Percentiles rank a stretch among this genome's conserved stretches.
These are phyloP conservation scores for Fusarium virguliforme DNA, from an alignment of 2,329 filamentous ascomycete genomes.

Conservation along the genomic window DNA sequence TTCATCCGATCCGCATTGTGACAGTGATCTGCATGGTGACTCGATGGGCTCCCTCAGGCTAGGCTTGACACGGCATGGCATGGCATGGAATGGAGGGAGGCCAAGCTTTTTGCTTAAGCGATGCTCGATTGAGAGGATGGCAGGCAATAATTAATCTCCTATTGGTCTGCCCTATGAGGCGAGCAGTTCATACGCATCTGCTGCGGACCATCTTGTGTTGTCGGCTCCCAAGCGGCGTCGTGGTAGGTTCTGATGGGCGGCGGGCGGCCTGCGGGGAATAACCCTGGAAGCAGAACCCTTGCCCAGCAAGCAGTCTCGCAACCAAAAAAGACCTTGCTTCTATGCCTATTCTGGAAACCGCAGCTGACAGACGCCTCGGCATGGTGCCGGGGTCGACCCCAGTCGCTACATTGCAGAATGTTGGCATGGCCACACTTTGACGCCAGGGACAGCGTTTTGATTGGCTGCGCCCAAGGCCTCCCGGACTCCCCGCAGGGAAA, in stretches of 20 bases:
- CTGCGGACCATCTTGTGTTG: conserved; percentile 35
- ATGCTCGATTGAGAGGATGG: conserved; percentile 3
- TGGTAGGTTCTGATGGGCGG: conserved; percentile 21
- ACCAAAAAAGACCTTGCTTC: conserved; percentile 5
- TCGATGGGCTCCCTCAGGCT: conserved; percentile 12
- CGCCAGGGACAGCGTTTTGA: conserved; percentile 22
- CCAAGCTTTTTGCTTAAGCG: conserved; percentile 8
- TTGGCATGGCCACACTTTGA: conserved; percentile 43
- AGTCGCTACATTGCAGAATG: conserved; percentile 1
- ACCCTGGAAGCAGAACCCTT: background rate
- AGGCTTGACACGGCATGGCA: background rate
- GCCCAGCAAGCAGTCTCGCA: background rate
- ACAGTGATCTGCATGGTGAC: background rate
- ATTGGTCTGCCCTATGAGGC: conserved; percentile 26
- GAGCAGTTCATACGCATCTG: conserved; percentile 14
- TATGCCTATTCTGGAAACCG: conserved; percentile 5
- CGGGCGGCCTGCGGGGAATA: conserved; percentile 29
- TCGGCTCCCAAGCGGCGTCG: conserved; percentile 33
- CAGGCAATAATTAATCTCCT: conserved; percentile 10
- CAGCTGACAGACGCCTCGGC: conserved; percentile 5
- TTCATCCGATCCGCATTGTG: background rate
- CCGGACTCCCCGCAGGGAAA: conserved; percentile 47
- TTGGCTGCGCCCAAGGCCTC: conserved; percentile 48
- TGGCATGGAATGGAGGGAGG: background rate
- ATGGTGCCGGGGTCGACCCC: conserved; percentile 6